Percentiles rank a stretch among this genome's conserved stretches.
phyloP scores from a whole-genome alignment of 352 stramenopile genomes.

The Albugo candida region DNA sequence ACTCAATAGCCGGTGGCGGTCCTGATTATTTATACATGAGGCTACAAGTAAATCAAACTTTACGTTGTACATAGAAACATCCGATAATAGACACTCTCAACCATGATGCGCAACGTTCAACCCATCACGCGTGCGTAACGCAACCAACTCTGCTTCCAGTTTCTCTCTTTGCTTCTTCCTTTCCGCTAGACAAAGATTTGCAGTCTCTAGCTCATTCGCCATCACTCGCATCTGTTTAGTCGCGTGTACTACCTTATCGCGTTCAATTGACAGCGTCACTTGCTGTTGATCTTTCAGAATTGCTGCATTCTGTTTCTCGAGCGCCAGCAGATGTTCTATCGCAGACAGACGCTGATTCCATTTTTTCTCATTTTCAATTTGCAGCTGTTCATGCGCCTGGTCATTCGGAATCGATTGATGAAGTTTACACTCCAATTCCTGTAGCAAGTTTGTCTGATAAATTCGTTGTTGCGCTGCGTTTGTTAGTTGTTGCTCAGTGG shows the following conservation, averaged over 20 bases:
- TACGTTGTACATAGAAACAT: conserved; percentile 8
- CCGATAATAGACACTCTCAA: conserved; percentile 10
- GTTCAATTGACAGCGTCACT: conserved; percentile 14
- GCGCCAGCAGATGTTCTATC: conserved; percentile 26
- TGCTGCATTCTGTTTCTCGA: conserved; percentile 18
- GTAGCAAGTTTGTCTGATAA: conserved; percentile 24
- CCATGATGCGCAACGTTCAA: background rate
- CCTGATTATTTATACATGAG: too few relatives aligned
- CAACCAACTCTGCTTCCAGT: conserved; percentile 10
- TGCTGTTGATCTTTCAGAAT: conserved; percentile 22
- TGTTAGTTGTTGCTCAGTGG: conserved; percentile 14
- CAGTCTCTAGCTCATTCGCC: conserved; percentile 31
- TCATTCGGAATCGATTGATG: conserved; percentile 25
- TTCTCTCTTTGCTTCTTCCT: conserved; percentile 38
- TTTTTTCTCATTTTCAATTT: conserved; percentile 13
- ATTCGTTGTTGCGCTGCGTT: conserved; percentile 11
- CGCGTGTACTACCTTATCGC: conserved; percentile 25
- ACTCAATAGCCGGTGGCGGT: too few relatives aligned
- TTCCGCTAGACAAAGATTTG: conserved; percentile 52
- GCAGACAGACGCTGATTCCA: conserved; percentile 38
- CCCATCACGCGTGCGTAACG: too few relatives aligned
- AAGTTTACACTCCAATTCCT: conserved; percentile 25
- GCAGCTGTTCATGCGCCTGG: conserved; percentile 8
- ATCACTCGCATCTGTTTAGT: conserved; percentile 19
- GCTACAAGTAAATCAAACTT: conserved; percentile 10